Evolutionary conservation across 2,329 filamentous ascomycete species (phyloP), one percentile per base, ranked within the genome.

Genomic region (Pseudopyricularia javanii): DNA sequence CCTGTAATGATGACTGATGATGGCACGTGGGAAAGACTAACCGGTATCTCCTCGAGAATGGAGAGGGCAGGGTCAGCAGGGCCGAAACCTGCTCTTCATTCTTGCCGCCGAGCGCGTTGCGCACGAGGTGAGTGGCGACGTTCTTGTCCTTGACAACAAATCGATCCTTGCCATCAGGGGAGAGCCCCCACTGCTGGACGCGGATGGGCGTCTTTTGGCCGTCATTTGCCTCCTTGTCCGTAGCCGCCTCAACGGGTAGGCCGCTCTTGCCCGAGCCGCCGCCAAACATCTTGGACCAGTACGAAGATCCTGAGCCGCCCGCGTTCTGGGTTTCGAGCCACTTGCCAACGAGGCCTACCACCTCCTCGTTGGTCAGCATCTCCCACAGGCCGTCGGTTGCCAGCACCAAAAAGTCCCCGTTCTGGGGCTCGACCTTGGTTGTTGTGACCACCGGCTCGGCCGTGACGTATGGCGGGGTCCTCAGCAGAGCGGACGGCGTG

Each of bases 281-380:
- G 22, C 59, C 79, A 61, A 85, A 79, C 54, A 83, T 69, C 64
- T 75, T 82, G 61, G 70, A 82, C 86, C 88, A 93, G 3, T 71
- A 77, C 69, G 70, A 70, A 2, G 85, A 83, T 54, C 68, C 73
- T 47, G 73, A 70, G 62, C 63, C 50, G 34, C 28, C 28, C 12
- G 32, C 33, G 17, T 73, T 71, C 65, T 96, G 86, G 22, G 80
- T 82, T 66, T 98, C 93, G 49, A 98, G 82, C 93, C 93, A 98
- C 67, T 95, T 89, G 15, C 91, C 94, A 4, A 98, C 93, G 2
- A 98, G 80, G 1, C 93, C 93, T 50, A 98, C 87, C 1, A 96
- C 93, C 72, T 98, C 93, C 65, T 98, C 93, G 62, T 97, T 98
- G 49, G 89, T 96, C 56, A 98, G 76, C 93, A 97, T 97, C 70